These are phyloP conservation scores for Maudiozyma turicensis DNA, from an alignment of 805 yeast species.

Conservation along the genomic window DNA sequence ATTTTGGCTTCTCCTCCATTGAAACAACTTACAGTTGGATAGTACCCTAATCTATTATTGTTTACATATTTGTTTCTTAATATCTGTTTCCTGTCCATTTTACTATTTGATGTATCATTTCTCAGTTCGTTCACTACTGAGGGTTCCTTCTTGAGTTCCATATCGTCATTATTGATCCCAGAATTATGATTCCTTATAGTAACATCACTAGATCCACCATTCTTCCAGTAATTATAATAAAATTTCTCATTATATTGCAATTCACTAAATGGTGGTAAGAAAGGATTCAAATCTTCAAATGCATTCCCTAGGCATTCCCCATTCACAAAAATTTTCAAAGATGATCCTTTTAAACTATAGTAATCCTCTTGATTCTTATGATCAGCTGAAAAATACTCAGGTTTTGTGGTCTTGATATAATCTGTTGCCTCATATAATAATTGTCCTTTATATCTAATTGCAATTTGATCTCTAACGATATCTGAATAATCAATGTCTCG, in stretches of 20 bases:
- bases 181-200: conserved; percentile 7
- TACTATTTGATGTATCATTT: too few relatives aligned
- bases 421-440: conserved; percentile 81
- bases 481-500: conserved; percentile 31
- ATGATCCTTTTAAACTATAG: conserved; percentile 38
- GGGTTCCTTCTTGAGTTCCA: not conserved
- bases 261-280: conserved; percentile 69
- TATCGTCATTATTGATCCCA: not conserved
- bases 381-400: conserved; percentile 26
- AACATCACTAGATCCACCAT: conserved; percentile 9
- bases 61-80: conserved; percentile 39
- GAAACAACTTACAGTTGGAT: conserved; percentile 79
- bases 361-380: conserved; percentile 32
- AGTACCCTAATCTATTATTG: conserved; percentile 84
- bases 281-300: conserved; percentile 60
- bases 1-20: conserved; percentile 67
- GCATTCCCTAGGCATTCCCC: conserved; percentile 60
- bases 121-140: not conserved
- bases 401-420: conserved; percentile 28
- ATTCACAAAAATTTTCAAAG: conserved; percentile 62
- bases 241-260: conserved; percentile 34
- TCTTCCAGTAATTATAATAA: conserved; percentile 25
- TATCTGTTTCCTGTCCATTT: conserved; percentile 1
- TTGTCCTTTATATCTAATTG: conserved; percentile 69
- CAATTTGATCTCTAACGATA: conserved; percentile 72